phyloP scores from a whole-genome alignment of 116 monocot genomes.

The Papilionanthe hybrid region DNA sequence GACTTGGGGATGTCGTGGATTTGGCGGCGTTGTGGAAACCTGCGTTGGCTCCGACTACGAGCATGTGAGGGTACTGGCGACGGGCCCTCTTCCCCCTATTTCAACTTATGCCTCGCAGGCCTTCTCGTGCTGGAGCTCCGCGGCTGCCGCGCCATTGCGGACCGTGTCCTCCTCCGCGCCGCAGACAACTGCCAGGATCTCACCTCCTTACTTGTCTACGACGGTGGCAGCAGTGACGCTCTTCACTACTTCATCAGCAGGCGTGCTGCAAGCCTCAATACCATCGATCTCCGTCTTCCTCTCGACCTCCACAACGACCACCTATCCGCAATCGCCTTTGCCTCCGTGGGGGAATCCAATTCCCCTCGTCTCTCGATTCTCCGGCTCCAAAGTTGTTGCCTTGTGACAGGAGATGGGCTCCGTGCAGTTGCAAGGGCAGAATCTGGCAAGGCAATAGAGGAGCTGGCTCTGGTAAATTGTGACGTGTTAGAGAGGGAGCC shows the following conservation, averaged over 20 bases:
- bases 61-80: conserved; percentile 66
- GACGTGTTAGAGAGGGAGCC: conserved; percentile 74
- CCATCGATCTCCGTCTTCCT: conserved; percentile 73
- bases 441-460: no score
- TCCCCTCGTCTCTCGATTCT: conserved; percentile 23
- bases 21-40: conserved; percentile 57
- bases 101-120: conserved; percentile 24
- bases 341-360: background rate
- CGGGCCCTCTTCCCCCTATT: conserved; percentile 32
- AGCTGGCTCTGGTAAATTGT: conserved; percentile 52
- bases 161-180: conserved; percentile 61
- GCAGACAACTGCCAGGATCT: conserved; percentile 46
- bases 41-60: conserved; percentile 53
- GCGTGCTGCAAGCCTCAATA: conserved; percentile 28
- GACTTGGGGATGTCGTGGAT: conserved; percentile 55
- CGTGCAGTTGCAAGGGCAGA: conserved; percentile 35
- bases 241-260: conserved; percentile 47
- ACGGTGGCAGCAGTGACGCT: conserved; percentile 65
- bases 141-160: conserved; percentile 62
- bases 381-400: conserved; percentile 75
- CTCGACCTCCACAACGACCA: conserved; percentile 77
- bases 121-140: conserved; percentile 60
- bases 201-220: conserved; percentile 53
- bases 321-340: conserved; percentile 35
- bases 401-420: conserved; percentile 67